phyloP scores from a whole-genome alignment of 192 early-diverging fungal genomes.

The Thamnidium elegans region DNA sequence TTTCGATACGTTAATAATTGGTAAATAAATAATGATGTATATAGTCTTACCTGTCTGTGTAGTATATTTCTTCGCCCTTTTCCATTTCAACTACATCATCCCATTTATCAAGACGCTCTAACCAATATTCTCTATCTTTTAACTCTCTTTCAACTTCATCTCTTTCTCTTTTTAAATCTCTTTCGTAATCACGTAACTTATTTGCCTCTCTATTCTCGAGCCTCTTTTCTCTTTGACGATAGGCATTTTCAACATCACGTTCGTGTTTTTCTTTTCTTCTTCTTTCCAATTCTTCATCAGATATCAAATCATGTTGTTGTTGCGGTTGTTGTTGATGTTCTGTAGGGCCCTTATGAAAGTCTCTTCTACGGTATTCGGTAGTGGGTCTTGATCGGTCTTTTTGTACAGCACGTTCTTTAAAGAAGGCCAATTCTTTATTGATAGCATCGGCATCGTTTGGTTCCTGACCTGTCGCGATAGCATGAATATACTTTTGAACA shows the following conservation, averaged over 20 bases:
- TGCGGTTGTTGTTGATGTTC: not conserved
- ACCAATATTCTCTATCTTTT: slow-evolving; percentile 41
- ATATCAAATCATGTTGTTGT: not conserved
- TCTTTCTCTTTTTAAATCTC: slow-evolving; percentile 44
- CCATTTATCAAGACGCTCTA: slow-evolving; percentile 54
- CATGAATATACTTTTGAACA: slow-evolving; percentile 4
- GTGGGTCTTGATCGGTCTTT: slow-evolving; percentile 47
- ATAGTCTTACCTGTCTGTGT: slow-evolving; percentile 63
- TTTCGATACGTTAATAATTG: not conserved
- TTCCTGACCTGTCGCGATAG: slow-evolving; percentile 39
- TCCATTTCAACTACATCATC: slow-evolving; percentile 72
- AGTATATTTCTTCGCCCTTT: slow-evolving; percentile 67
- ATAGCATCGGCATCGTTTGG: slow-evolving; percentile 53
- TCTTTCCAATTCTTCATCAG: slow-evolving; percentile 33
- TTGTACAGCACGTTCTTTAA: slow-evolving; percentile 57
- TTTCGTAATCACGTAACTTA: slow-evolving; percentile 42
- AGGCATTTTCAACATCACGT: slow-evolving; percentile 45
- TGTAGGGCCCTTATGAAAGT: not conserved
- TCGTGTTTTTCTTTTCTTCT: slow-evolving; percentile 42
- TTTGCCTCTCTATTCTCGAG: slow-evolving; percentile 60
- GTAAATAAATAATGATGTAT: not conserved
- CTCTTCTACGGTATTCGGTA: slow-evolving; percentile 20
- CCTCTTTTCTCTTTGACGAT: slow-evolving; percentile 58
- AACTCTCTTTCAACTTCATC: slow-evolving; percentile 39
- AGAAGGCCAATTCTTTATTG: slow-evolving; percentile 56